phyloP scores from a whole-genome alignment of 2,329 filamentous ascomycete genomes.

The Rugonectria rugulosa region DNA sequence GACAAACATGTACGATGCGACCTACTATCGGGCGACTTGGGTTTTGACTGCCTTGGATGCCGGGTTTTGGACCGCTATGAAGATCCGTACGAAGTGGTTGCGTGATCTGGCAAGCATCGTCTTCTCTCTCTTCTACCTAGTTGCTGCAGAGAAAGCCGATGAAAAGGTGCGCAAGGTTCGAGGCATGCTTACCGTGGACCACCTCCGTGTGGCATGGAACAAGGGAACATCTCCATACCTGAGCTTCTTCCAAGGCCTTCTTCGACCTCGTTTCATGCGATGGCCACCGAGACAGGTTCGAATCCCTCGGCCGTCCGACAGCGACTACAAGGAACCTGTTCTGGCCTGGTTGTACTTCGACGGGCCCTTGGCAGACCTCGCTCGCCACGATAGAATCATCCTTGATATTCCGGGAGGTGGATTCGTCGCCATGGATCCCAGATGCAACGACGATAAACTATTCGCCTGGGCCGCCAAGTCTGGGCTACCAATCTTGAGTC shows the following conservation, averaged over 20 bases:
- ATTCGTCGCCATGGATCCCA: constrained; percentile 96
- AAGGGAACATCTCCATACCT: constrained; percentile 92
- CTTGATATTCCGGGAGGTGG: constrained; percentile 93
- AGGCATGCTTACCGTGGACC: constrained; percentile 86
- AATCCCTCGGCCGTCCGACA: constrained; percentile 81
- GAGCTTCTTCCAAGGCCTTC: constrained; percentile 71
- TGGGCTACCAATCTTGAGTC: constrained; percentile 84
- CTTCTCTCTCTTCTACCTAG: constrained; percentile 89
- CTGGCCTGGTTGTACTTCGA: constrained; percentile 94
- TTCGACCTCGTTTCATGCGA: constrained; percentile 80
- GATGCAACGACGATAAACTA: constrained; percentile 92
- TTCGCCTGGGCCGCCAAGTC: constrained; percentile 91
- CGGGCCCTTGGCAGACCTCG: constrained; percentile 79
- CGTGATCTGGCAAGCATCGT: constrained; percentile 83
- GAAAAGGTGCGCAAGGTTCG: constrained; percentile 95
- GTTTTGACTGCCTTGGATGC: constrained; percentile 93
- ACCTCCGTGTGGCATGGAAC: constrained; percentile 93
- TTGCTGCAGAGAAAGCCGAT: constrained; percentile 92
- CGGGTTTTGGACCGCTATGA: constrained; percentile 99
- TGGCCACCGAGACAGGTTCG: constrained; percentile 84
- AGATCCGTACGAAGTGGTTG: constrained; percentile 78
- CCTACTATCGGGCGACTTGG: constrained; percentile 97
- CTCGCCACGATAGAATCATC: constrained; percentile 78
- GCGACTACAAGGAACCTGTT: constrained; percentile 84
- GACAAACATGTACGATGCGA: constrained; percentile 89